These are phyloP conservation scores for Colletotrichum cereale DNA, from an alignment of 2,329 filamentous ascomycete species.

Conservation along the genomic window DNA sequence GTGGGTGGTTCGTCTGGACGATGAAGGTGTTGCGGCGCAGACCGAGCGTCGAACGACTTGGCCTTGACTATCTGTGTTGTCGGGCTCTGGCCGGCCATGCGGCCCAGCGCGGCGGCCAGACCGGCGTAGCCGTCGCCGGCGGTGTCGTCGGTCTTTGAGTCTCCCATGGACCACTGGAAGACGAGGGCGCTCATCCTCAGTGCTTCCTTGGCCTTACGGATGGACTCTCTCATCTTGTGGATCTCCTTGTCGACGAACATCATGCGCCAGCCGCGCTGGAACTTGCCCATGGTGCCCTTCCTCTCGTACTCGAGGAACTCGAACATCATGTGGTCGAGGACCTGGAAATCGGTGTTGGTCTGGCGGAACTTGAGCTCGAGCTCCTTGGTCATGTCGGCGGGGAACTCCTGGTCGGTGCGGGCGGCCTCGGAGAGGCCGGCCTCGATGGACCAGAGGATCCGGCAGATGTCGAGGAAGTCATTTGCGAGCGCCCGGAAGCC, in stretches of 20 bases:
- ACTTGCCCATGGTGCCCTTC: slow-evolving; percentile 69
- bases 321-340: slow-evolving; percentile 72
- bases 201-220: slow-evolving; percentile 70
- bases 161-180: slow-evolving; percentile 75
- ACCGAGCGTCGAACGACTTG: slow-evolving; percentile 46
- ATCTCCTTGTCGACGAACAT: slow-evolving; percentile 74
- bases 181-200: slow-evolving; percentile 73
- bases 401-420: slow-evolving; percentile 64
- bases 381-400: slow-evolving; percentile 71
- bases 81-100: slow-evolving; percentile 53
- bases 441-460: slow-evolving; percentile 77
- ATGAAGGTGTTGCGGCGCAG: slow-evolving; percentile 8
- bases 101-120: slow-evolving; percentile 73
- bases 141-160: slow-evolving; percentile 68
- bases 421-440: slow-evolving; percentile 70
- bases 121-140: slow-evolving; percentile 77
- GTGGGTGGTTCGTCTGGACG: background rate
- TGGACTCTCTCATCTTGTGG: slow-evolving; percentile 67
- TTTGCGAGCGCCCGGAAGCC: slow-evolving; percentile 71
- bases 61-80: slow-evolving; percentile 46
- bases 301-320: slow-evolving; percentile 73
- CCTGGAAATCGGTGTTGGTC: slow-evolving; percentile 71
- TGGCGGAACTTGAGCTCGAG: slow-evolving; percentile 73
- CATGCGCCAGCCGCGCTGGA: slow-evolving; percentile 72
- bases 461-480: slow-evolving; percentile 76